Conservation (phyloP, 2,329 filamentous ascomycete species). For the Cercospora beticola region DNA sequence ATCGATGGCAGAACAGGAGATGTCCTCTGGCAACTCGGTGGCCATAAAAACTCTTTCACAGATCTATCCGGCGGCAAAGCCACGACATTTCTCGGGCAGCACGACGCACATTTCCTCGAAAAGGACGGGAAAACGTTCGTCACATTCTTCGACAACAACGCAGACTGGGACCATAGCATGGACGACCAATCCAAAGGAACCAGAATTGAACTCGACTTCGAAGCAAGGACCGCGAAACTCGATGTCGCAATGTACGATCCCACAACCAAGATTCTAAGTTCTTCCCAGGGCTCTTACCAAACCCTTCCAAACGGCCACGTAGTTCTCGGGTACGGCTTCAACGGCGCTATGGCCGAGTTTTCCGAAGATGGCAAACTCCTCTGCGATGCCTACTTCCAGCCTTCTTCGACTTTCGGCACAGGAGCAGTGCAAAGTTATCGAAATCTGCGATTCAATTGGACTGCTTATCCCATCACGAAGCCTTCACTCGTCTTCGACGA, state of each 20-base stretch:
- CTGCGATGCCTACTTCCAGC: slow-evolving; percentile 53
- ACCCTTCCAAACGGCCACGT: slow-evolving; percentile 54
- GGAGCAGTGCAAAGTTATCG: slow-evolving; percentile 50
- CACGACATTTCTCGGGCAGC: slow-evolving; percentile 49
- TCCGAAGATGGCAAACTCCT: slow-evolving; percentile 49
- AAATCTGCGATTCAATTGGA: slow-evolving; percentile 53
- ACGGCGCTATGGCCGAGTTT: slow-evolving; percentile 43
- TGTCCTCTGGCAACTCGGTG: slow-evolving; percentile 53
- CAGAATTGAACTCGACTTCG: slow-evolving; percentile 29
- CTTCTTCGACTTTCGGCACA: slow-evolving; percentile 46
- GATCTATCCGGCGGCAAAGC: slow-evolving; percentile 31
- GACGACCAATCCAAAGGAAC: slow-evolving; percentile 26
- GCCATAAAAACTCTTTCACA: slow-evolving; percentile 33
- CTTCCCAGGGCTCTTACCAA: slow-evolving; percentile 55
- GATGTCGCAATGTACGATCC: slow-evolving; percentile 30
- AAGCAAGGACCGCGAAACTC: slow-evolving; percentile 34
- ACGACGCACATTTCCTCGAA: slow-evolving; percentile 49
- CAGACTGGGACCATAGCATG: slow-evolving; percentile 33
- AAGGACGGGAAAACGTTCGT: slow-evolving; percentile 38
- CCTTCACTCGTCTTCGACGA: slow-evolving; percentile 30
- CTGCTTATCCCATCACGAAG: slow-evolving; percentile 35
- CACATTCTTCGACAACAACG: slow-evolving; percentile 31
- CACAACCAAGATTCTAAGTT: slow-evolving; percentile 42
- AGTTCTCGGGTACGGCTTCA: slow-evolving; percentile 56
- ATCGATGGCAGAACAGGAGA: slow-evolving; percentile 51